A percentile compares a stretch with the other conserved stretches of the same genome.
Conservation (phyloP, 139 green algal species). For the Pleodorina starrii region DNA sequence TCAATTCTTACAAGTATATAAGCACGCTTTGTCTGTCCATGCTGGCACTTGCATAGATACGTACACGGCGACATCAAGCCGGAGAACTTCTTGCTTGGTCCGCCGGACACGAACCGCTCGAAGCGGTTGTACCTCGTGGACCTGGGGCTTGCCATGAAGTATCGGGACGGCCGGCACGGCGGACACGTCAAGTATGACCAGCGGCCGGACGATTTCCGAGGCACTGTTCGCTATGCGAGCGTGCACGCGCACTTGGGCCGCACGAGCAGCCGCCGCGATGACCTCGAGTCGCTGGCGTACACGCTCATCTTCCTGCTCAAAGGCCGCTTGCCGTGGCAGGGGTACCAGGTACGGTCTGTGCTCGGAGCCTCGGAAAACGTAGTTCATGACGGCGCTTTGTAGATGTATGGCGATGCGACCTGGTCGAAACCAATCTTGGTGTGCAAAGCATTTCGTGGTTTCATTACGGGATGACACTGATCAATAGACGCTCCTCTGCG, state of each 20-base stretch:
- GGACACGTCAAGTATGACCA: constrained; percentile 99
- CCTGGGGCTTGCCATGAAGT: constrained; percentile 89
- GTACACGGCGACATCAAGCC: constrained; percentile 99
- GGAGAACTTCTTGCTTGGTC: constrained; percentile 99
- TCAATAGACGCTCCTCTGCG: no score
- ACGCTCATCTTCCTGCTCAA: constrained; percentile 99
- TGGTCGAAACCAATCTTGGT: no score
- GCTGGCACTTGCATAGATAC: no score
- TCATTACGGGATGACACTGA: no score
- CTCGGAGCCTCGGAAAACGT: no score
- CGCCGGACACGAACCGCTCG: constrained; percentile 83
- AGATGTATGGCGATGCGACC: no score
- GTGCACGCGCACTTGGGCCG: constrained; percentile 98
- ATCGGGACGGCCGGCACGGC: constrained; percentile 28
- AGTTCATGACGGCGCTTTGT: no score
- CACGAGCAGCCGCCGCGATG: constrained; percentile 94
- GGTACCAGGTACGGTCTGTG: constrained; percentile 85
- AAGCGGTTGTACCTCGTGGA: constrained; percentile 99
- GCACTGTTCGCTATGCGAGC: constrained; percentile 97
- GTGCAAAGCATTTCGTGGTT: no score
- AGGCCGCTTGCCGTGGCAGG: constrained; percentile 89
- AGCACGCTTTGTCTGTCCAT: no score
- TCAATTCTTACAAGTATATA: no score
- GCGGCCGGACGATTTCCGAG: constrained; percentile 97
- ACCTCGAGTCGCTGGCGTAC: constrained; percentile 99